Conservation (phyloP, 208 protist species). For the Acanthamoeba sp. region DNA sequence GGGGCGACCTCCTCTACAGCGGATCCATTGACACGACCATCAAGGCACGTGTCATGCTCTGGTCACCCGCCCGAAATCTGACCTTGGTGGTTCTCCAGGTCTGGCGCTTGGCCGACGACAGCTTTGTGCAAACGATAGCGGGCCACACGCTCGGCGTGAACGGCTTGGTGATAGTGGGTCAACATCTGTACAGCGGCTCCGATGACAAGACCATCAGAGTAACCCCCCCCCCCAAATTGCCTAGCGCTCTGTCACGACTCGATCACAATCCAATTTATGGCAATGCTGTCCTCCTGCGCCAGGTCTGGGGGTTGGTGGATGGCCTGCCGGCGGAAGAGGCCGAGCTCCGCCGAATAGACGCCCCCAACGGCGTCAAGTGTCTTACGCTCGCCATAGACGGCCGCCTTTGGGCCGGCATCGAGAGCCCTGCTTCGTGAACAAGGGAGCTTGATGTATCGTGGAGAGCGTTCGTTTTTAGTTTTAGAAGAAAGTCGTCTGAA, state of each 20-base stretch:
- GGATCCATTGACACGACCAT: constrained; percentile 54
- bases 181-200: constrained; percentile 49
- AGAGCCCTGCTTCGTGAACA: neutral
- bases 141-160: constrained; percentile 44
- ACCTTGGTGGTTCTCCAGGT: neutral
- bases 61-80: neutral
- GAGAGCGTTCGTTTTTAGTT: no score
- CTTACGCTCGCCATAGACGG: neutral
- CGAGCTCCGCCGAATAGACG: neutral
- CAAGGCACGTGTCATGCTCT: constrained; percentile 8
- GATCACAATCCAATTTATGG: no score
- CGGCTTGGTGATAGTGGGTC: neutral
- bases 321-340: neutral
- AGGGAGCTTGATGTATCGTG: no score
- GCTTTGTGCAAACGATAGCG: neutral
- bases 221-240: neutral
- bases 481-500: no score
- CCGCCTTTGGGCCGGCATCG: neutral
- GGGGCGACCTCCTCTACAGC: neutral
- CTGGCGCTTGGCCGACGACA: neutral
- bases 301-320: neutral
- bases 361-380: neutral
- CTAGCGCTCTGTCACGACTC: no score
- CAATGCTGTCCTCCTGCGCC: no score
- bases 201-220: constrained; percentile 33